Percentiles rank a stretch among this genome's conserved stretches.
Evolutionary conservation across 768 basidiomycete genomes (phyloP).

Genomic region (Mycena vulgaris): DNA sequence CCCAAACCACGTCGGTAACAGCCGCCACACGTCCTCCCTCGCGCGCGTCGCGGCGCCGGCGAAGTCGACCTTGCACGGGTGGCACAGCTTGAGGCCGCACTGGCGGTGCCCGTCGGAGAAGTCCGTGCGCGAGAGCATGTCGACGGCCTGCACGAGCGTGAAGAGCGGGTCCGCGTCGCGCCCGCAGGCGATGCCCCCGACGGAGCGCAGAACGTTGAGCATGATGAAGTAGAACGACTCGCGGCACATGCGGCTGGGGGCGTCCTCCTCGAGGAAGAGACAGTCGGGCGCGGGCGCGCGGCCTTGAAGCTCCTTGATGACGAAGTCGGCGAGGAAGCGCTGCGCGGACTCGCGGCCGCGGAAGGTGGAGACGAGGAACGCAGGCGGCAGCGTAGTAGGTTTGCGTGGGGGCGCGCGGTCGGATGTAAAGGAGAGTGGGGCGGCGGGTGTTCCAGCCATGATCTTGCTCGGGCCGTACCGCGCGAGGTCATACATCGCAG

Average conservation of each 20-base stretch:
- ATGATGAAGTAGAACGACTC: conserved; percentile 85
- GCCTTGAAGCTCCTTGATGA: conserved; percentile 67
- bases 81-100: conserved; percentile 71
- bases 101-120: conserved; percentile 73
- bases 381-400: conserved; percentile 46
- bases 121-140: conserved; percentile 81
- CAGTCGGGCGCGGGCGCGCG: conserved; percentile 67
- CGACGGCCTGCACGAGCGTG: conserved; percentile 76
- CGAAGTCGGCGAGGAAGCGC: conserved; percentile 72
- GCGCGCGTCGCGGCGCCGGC: conserved; percentile 55
- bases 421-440: conserved; percentile 49
- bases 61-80: conserved; percentile 66
- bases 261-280: conserved; percentile 54
- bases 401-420: conserved; percentile 35
- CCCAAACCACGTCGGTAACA: conserved; percentile 78
- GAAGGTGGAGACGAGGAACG: conserved; percentile 61
- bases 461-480: conserved; percentile 83
- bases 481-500: conserved; percentile 83
- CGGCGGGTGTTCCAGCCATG: conserved; percentile 62
- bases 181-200: conserved; percentile 80
- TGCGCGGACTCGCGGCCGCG: conserved; percentile 78
- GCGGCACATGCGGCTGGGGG: conserved; percentile 61
- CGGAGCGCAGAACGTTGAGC: conserved; percentile 78
- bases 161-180: conserved; percentile 83
- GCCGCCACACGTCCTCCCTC: conserved; percentile 73